Conservation (phyloP, 257 asterid species). For the Solanum infundibuliforme region DNA sequence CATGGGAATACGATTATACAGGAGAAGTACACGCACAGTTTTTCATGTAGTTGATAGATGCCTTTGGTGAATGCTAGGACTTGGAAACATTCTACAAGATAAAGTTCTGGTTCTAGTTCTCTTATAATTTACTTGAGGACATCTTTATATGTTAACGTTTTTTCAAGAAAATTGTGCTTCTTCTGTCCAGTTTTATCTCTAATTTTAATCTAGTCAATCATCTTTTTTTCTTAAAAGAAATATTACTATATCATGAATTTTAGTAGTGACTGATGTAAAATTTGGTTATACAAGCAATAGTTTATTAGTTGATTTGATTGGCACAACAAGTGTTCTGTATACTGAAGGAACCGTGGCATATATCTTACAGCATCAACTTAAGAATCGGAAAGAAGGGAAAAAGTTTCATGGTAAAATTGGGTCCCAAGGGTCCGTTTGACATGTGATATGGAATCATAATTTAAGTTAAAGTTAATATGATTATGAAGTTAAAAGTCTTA, state of each 20-base stretch:
- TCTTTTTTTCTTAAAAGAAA: neutral
- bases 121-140: neutral
- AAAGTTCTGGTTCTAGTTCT: neutral
- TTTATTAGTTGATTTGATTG: neutral
- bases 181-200: neutral
- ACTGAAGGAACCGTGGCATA: neutral
- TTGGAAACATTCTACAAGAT: neutral
- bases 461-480: too few relatives aligned
- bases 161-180: neutral
- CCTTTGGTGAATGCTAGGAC: neutral
- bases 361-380: neutral
- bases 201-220: too few relatives aligned
- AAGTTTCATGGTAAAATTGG: neutral
- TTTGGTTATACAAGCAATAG: neutral
- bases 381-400: neutral
- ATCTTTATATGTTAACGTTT: neutral
- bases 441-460: neutral
- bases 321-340: neutral
- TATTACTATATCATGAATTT: neutral
- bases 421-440: too few relatives aligned
- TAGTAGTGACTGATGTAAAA: neutral
- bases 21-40: neutral
- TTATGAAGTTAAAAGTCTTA: neutral
- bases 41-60: neutral
- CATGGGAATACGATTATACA: neutral